Evolutionary conservation across 805 yeast species (phyloP), one percentile per base, ranked within the genome.

Genomic region (Cyberlindnera japonica): DNA sequence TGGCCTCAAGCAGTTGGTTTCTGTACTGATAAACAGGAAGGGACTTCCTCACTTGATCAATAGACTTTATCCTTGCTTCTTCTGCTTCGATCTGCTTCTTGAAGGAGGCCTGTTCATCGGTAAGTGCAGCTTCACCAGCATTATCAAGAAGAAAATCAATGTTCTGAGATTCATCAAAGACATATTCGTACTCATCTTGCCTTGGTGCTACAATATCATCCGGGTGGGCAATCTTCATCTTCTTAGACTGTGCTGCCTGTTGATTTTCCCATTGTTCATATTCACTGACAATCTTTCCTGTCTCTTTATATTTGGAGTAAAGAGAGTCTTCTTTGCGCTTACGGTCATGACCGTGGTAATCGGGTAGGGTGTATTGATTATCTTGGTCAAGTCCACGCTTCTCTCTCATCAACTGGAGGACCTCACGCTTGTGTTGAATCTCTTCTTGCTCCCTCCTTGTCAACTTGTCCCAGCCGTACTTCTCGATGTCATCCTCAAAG

Each of bases 21-120:
- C 90, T 66, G 51, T 75, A 82, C 37, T 71, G 63, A 52, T 69
- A 88, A 1, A 89, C 95, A 0, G 97, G 97, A 14, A 89, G 67
- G 0, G 85, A 76, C 50, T 71, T 73, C 37, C 91, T 63, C 1
- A 78, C 75, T 19, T 76, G 48, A 33, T 44, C 45, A 39, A 48
- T 42, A 40, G 58, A 33, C 31, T 50, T 37, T 54, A 59, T 44
- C 61, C 69, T 62, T 3, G 54, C 52, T 33, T 64, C 67, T 21
- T 62, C 63, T 42, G 49, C 44, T 25, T 57, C 45, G 34, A 48
- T 48, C 44, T 57, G 57, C 22, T 62, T 64, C 36, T 67, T 67
- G 55, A 70, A 63, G 5, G 49, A 40, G 13, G 54, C 55, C 37
- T 64, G 67, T 34, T 64, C 66, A 36, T 54, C 46, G 20, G 54